Conservation (phyloP, 768 basidiomycete species). For the Lactarius tabidus region DNA sequence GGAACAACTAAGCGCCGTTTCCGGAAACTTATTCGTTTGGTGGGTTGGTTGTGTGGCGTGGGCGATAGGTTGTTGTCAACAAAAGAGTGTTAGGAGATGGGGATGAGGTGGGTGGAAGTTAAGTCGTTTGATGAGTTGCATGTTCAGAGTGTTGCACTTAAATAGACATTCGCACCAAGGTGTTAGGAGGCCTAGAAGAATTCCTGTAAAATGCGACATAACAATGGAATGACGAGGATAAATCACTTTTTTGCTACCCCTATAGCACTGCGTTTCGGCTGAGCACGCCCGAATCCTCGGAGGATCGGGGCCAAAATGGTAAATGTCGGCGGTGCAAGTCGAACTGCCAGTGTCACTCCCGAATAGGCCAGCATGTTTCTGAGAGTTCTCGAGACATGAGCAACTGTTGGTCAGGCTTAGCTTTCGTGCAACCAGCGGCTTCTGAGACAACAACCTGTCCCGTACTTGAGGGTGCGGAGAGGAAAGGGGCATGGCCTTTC, state of each 20-base stretch:
- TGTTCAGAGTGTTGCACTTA: neutral
- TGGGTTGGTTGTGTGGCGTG: neutral
- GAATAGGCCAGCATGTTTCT: no score
- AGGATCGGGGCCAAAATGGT: no score
- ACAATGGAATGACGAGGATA: neutral
- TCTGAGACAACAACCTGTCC: no score
- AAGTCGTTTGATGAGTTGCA: neutral
- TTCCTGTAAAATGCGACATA: neutral
- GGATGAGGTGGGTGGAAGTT: neutral
- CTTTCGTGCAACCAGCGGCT: no score
- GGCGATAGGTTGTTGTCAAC: neutral
- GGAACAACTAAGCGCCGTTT: slow-evolving; percentile 6
- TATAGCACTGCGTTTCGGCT: no score
- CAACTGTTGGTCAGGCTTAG: no score
- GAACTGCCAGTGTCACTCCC: no score
- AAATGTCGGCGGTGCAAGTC: no score
- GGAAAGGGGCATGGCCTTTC: no score
- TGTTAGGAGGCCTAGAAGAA: neutral
- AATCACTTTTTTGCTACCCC: neutral
- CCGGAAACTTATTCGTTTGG: neutral
- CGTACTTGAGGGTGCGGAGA: no score
- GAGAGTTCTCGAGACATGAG: no score
- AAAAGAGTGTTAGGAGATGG: neutral
- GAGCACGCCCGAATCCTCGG: no score
- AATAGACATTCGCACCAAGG: neutral